These are phyloP conservation scores for Podospora pseudopauciseta DNA, from an alignment of 495 filamentous ascomycete genomes.

Conservation along the genomic window DNA sequence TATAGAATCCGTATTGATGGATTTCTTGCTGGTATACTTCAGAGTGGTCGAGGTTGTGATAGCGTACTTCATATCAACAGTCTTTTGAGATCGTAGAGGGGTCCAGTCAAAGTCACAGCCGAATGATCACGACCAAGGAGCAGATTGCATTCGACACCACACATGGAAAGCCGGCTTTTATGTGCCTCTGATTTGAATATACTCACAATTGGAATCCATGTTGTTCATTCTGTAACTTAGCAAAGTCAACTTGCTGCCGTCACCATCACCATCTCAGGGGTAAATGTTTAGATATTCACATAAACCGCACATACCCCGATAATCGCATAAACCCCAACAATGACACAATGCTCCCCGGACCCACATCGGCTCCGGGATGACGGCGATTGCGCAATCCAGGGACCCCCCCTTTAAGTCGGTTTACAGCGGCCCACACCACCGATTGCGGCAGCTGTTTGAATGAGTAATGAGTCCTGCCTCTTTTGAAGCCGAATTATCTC, in stretches of 20 bases:
- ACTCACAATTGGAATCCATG: not conserved
- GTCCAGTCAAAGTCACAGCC: too few relatives aligned
- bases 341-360: not conserved
- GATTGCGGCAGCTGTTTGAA: slow-evolving; percentile 1
- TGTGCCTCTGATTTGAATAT: not conserved
- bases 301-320: not conserved
- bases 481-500: not conserved
- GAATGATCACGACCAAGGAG: not conserved
- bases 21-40: not conserved
- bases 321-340: not conserved
- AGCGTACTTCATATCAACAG: not conserved
- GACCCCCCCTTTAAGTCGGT: not conserved
- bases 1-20: too few relatives aligned
- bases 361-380: not conserved
- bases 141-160: not conserved
- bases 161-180: not conserved
- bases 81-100: not conserved
- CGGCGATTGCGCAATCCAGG: not conserved
- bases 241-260: not conserved
- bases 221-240: not conserved
- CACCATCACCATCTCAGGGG: not conserved
- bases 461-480: slow-evolving; percentile 5
- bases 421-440: not conserved
- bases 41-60: not conserved
- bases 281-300: slow-evolving; percentile 4